These are phyloP conservation scores for Schizochytrium sp. DNA, from an alignment of 108 stramenopile species.

Conservation along the genomic window DNA sequence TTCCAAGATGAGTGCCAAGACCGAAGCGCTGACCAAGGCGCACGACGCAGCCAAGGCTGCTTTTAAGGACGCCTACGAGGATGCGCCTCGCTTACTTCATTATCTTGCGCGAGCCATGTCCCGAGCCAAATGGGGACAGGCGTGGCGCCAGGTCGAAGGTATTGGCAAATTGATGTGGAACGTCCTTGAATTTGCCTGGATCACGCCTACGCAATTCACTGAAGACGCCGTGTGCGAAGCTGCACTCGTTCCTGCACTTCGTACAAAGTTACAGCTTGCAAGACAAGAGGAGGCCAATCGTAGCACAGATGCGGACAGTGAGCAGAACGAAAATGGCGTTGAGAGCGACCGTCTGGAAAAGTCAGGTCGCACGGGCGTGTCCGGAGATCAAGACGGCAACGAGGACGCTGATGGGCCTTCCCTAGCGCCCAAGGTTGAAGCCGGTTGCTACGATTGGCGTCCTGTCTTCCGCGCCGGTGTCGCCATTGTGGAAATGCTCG, in stretches of 20 bases:
- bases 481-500: background rate
- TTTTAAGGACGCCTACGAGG: background rate
- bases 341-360: too few species aligned
- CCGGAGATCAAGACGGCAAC: too few species aligned
- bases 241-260: background rate
- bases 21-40: too few species aligned
- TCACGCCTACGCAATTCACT: background rate
- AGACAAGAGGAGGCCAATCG: background rate
- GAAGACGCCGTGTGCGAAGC: background rate
- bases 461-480: background rate
- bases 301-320: too few species aligned
- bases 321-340: too few species aligned
- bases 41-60: background rate
- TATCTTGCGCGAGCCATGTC: background rate
- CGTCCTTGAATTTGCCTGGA: background rate
- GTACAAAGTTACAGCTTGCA: background rate
- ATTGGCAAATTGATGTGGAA: constrained; percentile 6
- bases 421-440: background rate
- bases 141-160: background rate
- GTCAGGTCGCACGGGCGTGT: too few species aligned
- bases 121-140: background rate
- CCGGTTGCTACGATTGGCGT: background rate
- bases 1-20: too few species aligned
- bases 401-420: too few species aligned
- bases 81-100: background rate